These are phyloP conservation scores for Smittium mucronatum DNA, from an alignment of 371 early-diverging fungal genomes.

Conservation along the genomic window DNA sequence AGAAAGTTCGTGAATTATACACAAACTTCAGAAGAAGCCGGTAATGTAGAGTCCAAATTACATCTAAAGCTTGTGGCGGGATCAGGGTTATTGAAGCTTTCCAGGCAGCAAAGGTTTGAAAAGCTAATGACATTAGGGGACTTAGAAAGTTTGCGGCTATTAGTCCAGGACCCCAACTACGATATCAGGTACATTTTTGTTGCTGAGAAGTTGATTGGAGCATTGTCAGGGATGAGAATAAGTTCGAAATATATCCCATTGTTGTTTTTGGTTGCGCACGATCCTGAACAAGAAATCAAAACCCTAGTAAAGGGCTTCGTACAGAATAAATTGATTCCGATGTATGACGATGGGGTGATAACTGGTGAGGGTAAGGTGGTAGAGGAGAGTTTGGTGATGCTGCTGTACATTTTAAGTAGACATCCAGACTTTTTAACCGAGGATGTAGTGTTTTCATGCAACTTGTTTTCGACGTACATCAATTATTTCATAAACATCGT, in stretches of 20 bases:
- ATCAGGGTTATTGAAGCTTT: constrained; percentile 49
- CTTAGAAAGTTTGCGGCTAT: constrained; percentile 43
- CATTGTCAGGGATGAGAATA: constrained; percentile 43
- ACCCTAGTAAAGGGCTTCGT: constrained; percentile 38
- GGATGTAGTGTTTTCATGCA: constrained; percentile 38
- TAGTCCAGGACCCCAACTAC: constrained; percentile 56
- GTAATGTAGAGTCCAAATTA: neutral
- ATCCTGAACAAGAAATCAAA: constrained; percentile 57
- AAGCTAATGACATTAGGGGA: constrained; percentile 39
- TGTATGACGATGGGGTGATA: constrained; percentile 13
- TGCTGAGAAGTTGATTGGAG: constrained; percentile 53
- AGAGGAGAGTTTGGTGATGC: constrained; percentile 51
- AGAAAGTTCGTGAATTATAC: neutral
- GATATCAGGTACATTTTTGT: constrained; percentile 63
- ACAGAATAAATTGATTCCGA: constrained; percentile 23
- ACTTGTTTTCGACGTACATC: constrained; percentile 53
- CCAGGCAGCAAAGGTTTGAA: constrained; percentile 38
- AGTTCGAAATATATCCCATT: constrained; percentile 54
- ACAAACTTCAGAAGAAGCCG: neutral
- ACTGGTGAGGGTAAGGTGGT: constrained; percentile 30
- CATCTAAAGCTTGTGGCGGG: constrained; percentile 59
- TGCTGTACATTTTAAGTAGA: constrained; percentile 71
- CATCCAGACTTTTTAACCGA: constrained; percentile 75
- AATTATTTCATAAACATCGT: constrained; percentile 69
- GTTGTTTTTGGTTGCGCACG: constrained; percentile 70